phyloP scores from a whole-genome alignment of 2,329 filamentous ascomycete genomes.

The Trichophyton equinum region DNA sequence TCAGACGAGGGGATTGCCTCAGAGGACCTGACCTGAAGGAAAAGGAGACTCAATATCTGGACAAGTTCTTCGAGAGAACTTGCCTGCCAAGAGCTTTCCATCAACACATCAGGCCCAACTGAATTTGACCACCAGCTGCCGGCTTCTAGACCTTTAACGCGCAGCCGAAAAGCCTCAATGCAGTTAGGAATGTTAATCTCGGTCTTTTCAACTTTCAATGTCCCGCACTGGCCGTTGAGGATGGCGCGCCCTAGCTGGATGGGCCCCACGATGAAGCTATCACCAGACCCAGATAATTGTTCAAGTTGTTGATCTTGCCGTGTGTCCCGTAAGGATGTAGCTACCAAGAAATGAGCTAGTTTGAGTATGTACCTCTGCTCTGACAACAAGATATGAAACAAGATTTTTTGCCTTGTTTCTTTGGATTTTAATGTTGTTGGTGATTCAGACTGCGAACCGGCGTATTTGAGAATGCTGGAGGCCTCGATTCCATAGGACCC shows the following conservation, averaged over 20 bases:
- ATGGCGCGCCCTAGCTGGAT: conserved; percentile 5
- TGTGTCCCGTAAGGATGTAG: conserved; percentile 21
- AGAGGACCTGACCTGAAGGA: conserved; percentile 54
- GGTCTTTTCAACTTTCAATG: neutral
- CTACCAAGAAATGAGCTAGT: conserved; percentile 42
- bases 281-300: neutral
- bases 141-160: conserved; percentile 23
- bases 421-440: conserved; percentile 46
- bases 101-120: conserved; percentile 38
- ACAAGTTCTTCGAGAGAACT: conserved; percentile 57
- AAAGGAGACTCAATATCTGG: conserved; percentile 60
- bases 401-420: conserved; percentile 50
- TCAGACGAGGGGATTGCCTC: conserved; percentile 45
- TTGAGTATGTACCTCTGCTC: conserved; percentile 59
- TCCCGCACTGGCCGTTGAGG: neutral
- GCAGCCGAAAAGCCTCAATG: conserved; percentile 24
- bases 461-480: conserved; percentile 24
- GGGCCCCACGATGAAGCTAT: neutral
- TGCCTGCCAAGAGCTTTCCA: conserved; percentile 50
- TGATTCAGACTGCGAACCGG: conserved; percentile 18
- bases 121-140: conserved; percentile 36
- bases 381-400: conserved; percentile 58
- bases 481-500: conserved; percentile 15
- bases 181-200: conserved; percentile 22
- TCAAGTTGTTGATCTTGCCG: neutral